phyloP scores from a whole-genome alignment of 352 stramenopile genomes.

The Phytophthora litchii region DNA sequence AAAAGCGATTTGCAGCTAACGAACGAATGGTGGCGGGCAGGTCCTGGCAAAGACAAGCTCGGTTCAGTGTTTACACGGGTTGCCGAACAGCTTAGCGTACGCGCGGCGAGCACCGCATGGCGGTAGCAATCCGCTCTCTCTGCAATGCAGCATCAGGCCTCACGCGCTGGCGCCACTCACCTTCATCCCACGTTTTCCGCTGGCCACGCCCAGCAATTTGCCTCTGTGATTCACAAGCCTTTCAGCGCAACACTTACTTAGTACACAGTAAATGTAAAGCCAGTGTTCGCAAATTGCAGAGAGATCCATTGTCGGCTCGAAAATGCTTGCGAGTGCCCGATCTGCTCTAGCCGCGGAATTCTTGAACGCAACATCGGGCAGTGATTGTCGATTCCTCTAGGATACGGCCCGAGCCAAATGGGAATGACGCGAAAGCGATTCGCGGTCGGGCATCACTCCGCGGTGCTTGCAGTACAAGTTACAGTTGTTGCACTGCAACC shows the following conservation, averaged over 20 bases:
- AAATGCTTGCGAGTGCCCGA: neutral
- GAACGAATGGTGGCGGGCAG: constrained; percentile 13
- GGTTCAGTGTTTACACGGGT: constrained; percentile 23
- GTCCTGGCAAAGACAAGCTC: constrained; percentile 18
- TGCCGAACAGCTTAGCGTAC: neutral
- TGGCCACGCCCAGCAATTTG: constrained; percentile 1
- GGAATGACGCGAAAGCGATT: constrained; percentile 5
- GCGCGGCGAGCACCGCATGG: neutral
- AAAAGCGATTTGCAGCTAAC: constrained; percentile 19
- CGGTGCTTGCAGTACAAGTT: constrained; percentile 8
- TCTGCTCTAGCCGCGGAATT: constrained; percentile 8
- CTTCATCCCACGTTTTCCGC: constrained; percentile 36
- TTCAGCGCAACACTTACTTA: too few relatives aligned
- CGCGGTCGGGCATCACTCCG: neutral
- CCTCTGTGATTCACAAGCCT: neutral
- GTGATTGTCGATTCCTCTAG: constrained; percentile 12
- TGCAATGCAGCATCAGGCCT: constrained; percentile 24
- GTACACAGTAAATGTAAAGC: neutral
- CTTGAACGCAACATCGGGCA: constrained; percentile 23
- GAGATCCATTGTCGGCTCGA: constrained; percentile 14
- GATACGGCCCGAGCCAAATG: neutral
- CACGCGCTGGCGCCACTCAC: constrained; percentile 29
- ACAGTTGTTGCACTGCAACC: constrained; percentile 1
- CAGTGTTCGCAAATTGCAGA: constrained; percentile 6
- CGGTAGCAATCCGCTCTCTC: constrained; percentile 10